These are phyloP conservation scores for Epichloe elymi DNA, from an alignment of 2,329 filamentous ascomycete genomes.

Conservation along the genomic window DNA sequence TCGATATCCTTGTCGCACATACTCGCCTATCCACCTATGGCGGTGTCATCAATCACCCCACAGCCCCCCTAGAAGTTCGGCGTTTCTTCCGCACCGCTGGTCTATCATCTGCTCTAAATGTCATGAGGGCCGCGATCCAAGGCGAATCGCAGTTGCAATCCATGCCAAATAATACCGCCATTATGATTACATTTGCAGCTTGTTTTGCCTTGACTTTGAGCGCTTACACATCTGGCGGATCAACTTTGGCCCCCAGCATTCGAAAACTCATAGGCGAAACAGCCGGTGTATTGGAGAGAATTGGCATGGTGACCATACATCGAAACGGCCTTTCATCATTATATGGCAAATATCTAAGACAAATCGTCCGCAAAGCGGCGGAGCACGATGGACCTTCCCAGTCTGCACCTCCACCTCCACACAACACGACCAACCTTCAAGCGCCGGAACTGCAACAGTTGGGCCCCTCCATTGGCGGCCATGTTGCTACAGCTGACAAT, in stretches of 20 bases:
- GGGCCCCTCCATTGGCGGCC: slow-evolving; percentile 8
- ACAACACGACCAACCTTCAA: neutral
- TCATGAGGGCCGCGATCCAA: slow-evolving; percentile 60
- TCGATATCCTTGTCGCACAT: slow-evolving; percentile 61
- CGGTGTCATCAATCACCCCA: slow-evolving; percentile 62
- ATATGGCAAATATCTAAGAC: slow-evolving; percentile 33
- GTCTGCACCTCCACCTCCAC: slow-evolving; percentile 2
- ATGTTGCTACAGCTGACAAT: neutral
- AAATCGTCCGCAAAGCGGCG: slow-evolving; percentile 27
- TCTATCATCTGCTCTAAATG: slow-evolving; percentile 59
- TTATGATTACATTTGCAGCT: slow-evolving; percentile 66
- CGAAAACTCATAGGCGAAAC: slow-evolving; percentile 54
- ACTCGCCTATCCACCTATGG: slow-evolving; percentile 63
- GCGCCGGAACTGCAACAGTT: slow-evolving; percentile 7
- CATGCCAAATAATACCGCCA: slow-evolving; percentile 68
- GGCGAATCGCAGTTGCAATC: slow-evolving; percentile 56
- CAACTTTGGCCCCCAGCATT: slow-evolving; percentile 48
- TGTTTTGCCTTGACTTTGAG: slow-evolving; percentile 55
- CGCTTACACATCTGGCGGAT: slow-evolving; percentile 42
- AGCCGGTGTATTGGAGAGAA: slow-evolving; percentile 53
- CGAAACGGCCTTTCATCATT: slow-evolving; percentile 49
- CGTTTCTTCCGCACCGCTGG: slow-evolving; percentile 61
- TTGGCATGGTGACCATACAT: slow-evolving; percentile 52
- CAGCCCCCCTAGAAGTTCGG: slow-evolving; percentile 57
- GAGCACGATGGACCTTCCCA: neutral